Base-by-base conservation (phyloP, 2,329 filamentous ascomycete genomes). In the Sporothrix mexicana region DNA sequence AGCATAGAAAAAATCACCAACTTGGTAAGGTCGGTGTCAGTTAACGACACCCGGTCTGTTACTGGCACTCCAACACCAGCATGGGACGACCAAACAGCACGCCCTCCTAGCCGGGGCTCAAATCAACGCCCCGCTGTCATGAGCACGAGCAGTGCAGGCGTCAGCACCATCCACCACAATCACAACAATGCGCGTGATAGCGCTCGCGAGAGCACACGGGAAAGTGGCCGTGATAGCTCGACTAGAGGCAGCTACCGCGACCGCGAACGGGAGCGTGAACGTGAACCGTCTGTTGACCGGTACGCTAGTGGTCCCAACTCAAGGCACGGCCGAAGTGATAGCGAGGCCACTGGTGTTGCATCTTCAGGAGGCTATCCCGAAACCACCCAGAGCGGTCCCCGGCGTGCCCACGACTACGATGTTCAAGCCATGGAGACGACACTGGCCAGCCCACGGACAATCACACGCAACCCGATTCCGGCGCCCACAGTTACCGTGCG, bases 341-440 rank as follows among this genome's bases (percentile, higher is more conserved):
- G 94, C 77, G 92, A 91, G 75, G 88, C 88, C 1, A 94, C 92
- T 2, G 92, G 92, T 17, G 85, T 88, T 36, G 86, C 90, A 10
- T 96, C 94, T 0, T 94, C 93, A 1, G 90, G 87, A 25, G 94
- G 95, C 62, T 97, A 97, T 79, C 88, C 91, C 36, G 93, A 95
- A 75, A 91, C 91, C 2, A 90, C 90, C 17, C 90, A 93, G 77
- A 91, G 89, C 78, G 88, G 88, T 51, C 84, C 84, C 36, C 87
- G 88, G 55, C 89, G 95, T 77, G 91, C 92, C 72, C 94, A 98
- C 79, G 95, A 98, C 80, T 98, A 97, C 79, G 96, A 98, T 79
- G 89, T 97, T 17, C 95, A 98, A 80, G 94, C 95, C 3, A 97
- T 98, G 93, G 95, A 98, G 81, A 93, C 93, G 0, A 92, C 91